Evolutionary conservation across 2,329 filamentous ascomycete species (phyloP).

Genomic region (Anthostomella pinea): DNA sequence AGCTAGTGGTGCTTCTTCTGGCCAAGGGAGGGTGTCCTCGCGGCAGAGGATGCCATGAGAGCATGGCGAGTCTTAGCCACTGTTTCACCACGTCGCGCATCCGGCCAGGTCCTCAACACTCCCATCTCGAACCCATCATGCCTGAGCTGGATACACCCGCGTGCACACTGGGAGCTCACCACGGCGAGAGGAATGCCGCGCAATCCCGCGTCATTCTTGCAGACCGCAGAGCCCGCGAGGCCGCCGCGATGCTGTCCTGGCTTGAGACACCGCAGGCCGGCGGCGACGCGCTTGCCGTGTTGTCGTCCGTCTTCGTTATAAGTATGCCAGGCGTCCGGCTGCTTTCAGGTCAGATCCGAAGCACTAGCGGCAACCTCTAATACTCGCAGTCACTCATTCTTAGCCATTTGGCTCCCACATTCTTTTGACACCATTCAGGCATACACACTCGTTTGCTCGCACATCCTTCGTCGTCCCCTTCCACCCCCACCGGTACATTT

Average conservation of each 20-base stretch:
- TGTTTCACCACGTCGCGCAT: constrained; percentile 7
- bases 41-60: not conserved
- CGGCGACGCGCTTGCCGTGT: constrained; percentile 27
- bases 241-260: constrained; percentile 12
- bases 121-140: constrained; percentile 4
- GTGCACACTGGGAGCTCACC: not conserved
- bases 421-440: constrained; percentile 17
- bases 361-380: constrained; percentile 18
- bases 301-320: constrained; percentile 29
- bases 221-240: no score
- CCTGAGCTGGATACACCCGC: not conserved
- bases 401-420: constrained; percentile 24
- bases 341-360: constrained; percentile 6
- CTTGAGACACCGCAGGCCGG: constrained; percentile 11
- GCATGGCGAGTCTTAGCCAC: constrained; percentile 16
- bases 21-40: no score
- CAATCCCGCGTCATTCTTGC: constrained; percentile 29
- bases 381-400: constrained; percentile 26
- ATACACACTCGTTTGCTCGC: constrained; percentile 10
- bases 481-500: constrained; percentile 4
- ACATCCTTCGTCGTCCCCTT: not conserved
- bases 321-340: constrained; percentile 16
- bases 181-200: constrained; percentile 26
- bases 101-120: constrained; percentile 1
- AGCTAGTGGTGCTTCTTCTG: not conserved